These are phyloP conservation scores for Neofusicoccum umdonicola DNA, from an alignment of 2,329 filamentous ascomycete genomes.

Conservation along the genomic window DNA sequence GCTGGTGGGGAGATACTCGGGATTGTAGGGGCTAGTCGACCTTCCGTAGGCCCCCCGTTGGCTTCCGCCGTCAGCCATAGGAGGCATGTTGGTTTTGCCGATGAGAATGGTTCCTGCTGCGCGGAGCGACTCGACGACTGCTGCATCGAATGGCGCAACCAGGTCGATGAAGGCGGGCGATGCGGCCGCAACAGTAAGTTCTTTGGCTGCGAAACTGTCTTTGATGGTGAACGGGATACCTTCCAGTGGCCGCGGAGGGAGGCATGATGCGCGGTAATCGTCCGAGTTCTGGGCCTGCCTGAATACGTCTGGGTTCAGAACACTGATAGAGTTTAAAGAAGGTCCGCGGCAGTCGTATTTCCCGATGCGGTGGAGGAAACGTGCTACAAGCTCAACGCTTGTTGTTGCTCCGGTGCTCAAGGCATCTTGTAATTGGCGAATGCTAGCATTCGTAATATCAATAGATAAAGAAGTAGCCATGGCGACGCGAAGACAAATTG, in stretches of 20 bases:
- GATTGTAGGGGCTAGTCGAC: constrained; percentile 57
- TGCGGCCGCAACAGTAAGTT: constrained; percentile 51
- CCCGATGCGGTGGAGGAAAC: constrained; percentile 45
- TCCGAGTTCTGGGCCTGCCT: constrained; percentile 46
- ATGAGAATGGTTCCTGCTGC: constrained; percentile 52
- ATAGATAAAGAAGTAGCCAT: not conserved
- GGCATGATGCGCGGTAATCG: constrained; percentile 36
- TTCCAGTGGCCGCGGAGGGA: constrained; percentile 42
- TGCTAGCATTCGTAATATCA: constrained; percentile 43
- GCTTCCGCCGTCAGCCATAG: constrained; percentile 60
- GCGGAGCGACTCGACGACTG: constrained; percentile 48
- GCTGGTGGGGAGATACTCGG: constrained; percentile 52
- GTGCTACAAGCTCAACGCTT: constrained; percentile 44
- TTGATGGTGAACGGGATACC: constrained; percentile 57
- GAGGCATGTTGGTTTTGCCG: constrained; percentile 59
- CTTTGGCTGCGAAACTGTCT: constrained; percentile 53
- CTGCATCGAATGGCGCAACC: constrained; percentile 53
- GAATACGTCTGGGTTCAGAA: constrained; percentile 45
- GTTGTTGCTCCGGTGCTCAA: constrained; percentile 38
- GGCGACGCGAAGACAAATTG: no score
- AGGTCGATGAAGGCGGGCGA: constrained; percentile 55
- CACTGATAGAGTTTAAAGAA: constrained; percentile 45
- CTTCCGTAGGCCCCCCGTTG: constrained; percentile 57
- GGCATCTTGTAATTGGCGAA: constrained; percentile 42
- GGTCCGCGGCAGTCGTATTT: constrained; percentile 41